These are phyloP conservation scores for Trichocladium uniseriatum DNA, from an alignment of 495 filamentous ascomycete species.

Conservation along the genomic window DNA sequence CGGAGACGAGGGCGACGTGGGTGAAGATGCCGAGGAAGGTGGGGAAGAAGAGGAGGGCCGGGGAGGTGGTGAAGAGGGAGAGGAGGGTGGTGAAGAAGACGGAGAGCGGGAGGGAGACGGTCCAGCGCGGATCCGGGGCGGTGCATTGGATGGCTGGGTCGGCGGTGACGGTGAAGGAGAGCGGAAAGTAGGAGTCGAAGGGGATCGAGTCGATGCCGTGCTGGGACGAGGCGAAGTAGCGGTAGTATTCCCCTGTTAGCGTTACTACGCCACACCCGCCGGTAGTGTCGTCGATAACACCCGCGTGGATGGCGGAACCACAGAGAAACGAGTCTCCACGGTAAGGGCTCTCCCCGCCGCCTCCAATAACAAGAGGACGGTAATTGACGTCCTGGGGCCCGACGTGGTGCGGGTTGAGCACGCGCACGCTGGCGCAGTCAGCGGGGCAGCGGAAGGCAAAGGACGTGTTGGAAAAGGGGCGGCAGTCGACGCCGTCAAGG, in stretches of 20 bases:
- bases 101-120: conserved; percentile 57
- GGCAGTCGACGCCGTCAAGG: conserved; percentile 64
- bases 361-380: conserved; percentile 61
- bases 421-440: conserved; percentile 53
- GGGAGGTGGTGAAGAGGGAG: conserved; percentile 59
- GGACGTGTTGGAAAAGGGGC: conserved; percentile 57
- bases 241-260: conserved; percentile 56
- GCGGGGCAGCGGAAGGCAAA: conserved; percentile 74
- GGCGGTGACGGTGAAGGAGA: conserved; percentile 54
- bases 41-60: conserved; percentile 61
- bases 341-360: conserved; percentile 47
- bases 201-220: conserved; percentile 58
- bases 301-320: conserved; percentile 36
- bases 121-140: conserved; percentile 57
- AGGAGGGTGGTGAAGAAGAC: conserved; percentile 55
- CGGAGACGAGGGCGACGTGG: conserved; percentile 69
- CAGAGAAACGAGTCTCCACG: conserved; percentile 69
- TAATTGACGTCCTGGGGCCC: conserved; percentile 66
- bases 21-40: conserved; percentile 65
- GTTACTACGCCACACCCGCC: conserved; percentile 58
- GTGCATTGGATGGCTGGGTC: conserved; percentile 5
- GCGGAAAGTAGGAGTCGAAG: conserved; percentile 72
- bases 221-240: conserved; percentile 48
- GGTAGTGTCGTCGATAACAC: conserved; percentile 53
- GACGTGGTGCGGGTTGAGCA: conserved; percentile 62